A percentile compares a stretch with the other conserved stretches of the same genome.
Conservation (phyloP, 2,329 filamentous ascomycete species). For the Penicillium aurantiogriseum region DNA sequence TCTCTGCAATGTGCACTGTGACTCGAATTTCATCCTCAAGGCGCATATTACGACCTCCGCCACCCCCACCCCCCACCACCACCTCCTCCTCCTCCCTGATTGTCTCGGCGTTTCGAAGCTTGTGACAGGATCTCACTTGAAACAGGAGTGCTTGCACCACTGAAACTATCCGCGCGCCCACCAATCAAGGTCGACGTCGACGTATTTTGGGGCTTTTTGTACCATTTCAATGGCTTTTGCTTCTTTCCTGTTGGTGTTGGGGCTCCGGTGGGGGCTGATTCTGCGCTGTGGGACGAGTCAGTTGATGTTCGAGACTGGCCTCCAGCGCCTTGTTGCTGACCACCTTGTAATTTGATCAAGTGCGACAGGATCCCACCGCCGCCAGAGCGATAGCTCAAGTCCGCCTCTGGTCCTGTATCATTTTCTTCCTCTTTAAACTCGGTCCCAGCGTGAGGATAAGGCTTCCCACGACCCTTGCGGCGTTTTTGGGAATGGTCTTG, state of each 20-base stretch:
- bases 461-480: conserved; percentile 15
- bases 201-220: conserved; percentile 30
- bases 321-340: conserved; percentile 4
- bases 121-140: conserved; percentile 29
- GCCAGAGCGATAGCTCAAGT: conserved; percentile 26
- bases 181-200: conserved; percentile 28
- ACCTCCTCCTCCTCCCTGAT: conserved; percentile 1
- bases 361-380: conserved; percentile 35
- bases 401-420: conserved; percentile 11
- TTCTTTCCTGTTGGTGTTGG: conserved; percentile 17
- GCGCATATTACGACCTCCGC: conserved; percentile 15
- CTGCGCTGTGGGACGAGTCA: conserved; percentile 10
- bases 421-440: conserved; percentile 10
- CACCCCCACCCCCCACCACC: neutral
- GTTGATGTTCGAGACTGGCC: conserved; percentile 11
- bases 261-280: conserved; percentile 6
- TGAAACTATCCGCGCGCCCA: conserved; percentile 16
- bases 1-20: conserved; percentile 62
- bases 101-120: conserved; percentile 27
- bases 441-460: conserved; percentile 15
- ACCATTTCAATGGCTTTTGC: conserved; percentile 32
- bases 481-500: conserved; percentile 27
- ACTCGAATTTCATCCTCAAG: conserved; percentile 54
- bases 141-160: conserved; percentile 32
- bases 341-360: conserved; percentile 27